Conservation (phyloP, 2,329 filamentous ascomycete species). For the Fusarium mexicanum region DNA sequence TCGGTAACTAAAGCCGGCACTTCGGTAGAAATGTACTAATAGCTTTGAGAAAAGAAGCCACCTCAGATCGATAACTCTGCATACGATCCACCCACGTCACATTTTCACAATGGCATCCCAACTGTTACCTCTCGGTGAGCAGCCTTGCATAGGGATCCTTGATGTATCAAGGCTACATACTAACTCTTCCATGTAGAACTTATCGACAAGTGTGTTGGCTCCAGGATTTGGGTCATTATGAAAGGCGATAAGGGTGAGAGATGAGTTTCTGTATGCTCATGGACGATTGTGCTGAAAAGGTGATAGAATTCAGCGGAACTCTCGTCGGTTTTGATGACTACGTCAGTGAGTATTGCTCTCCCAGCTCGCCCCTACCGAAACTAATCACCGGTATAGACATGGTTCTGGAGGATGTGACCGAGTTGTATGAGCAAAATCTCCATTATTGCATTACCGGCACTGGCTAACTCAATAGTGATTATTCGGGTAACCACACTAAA, state of each 20-base stretch:
- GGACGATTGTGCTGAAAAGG: constrained; percentile 21
- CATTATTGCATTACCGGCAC: neutral
- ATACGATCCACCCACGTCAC: constrained; percentile 3
- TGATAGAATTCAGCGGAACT: constrained; percentile 90
- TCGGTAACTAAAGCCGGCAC: neutral
- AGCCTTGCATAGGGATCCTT: neutral
- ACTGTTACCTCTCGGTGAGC: constrained; percentile 74
- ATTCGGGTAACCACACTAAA: constrained; percentile 86
- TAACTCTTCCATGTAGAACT: constrained; percentile 70
- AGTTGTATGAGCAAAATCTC: constrained; percentile 73
- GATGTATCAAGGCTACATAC: neutral
- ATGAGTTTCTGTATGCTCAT: neutral
- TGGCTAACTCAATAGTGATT: constrained; percentile 73
- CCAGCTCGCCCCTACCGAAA: neutral
- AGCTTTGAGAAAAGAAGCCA: neutral
- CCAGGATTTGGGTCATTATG: constrained; percentile 98
- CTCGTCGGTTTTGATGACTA: constrained; percentile 98
- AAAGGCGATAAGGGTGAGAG: constrained; percentile 92
- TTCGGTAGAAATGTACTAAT: neutral
- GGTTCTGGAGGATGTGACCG: constrained; percentile 96
- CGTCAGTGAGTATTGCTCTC: constrained; percentile 80
- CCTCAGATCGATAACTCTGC: neutral
- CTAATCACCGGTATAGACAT: constrained; percentile 73
- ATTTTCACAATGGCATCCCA: constrained; percentile 72
- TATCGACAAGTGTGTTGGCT: constrained; percentile 98